A percentile compares a stretch with the other conserved stretches of the same genome.
Evolutionary conservation across 495 filamentous ascomycete species (phyloP).

Genomic region (Pseudotulostoma volvatum): DNA sequence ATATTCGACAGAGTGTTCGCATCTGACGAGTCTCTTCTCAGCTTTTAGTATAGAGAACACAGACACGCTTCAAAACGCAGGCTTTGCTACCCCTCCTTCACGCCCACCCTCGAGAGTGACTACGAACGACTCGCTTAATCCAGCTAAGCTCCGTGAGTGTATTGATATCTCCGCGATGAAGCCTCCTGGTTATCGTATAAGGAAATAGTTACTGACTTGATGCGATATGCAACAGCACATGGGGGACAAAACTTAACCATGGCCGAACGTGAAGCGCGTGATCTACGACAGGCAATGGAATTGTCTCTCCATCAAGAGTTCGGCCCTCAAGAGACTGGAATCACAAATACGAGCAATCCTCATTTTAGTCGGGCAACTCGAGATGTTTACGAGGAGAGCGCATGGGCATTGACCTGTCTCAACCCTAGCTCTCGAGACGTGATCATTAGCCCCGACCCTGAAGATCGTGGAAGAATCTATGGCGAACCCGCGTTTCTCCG

Average conservation of each 20-base stretch:
- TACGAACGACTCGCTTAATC: slow-evolving; percentile 19
- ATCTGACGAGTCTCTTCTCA: slow-evolving; percentile 9
- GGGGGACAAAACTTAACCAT: slow-evolving; percentile 27
- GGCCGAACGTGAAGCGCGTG: slow-evolving; percentile 38
- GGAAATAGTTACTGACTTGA: slow-evolving; percentile 8
- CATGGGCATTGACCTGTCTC: slow-evolving; percentile 61
- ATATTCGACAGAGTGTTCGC: not conserved
- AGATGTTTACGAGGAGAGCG: slow-evolving; percentile 48
- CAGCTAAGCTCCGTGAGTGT: no score
- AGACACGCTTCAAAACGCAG: slow-evolving; percentile 28
- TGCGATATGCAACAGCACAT: slow-evolving; percentile 15
- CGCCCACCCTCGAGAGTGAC: slow-evolving; percentile 54
- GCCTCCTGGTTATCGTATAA: no score
- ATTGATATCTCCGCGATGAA: no score
- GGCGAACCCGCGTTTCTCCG: slow-evolving; percentile 57
- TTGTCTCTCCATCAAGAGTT: slow-evolving; percentile 33
- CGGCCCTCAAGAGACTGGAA: slow-evolving; percentile 41
- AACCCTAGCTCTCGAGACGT: slow-evolving; percentile 40
- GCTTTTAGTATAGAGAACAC: slow-evolving; percentile 41
- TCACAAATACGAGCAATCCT: slow-evolving; percentile 25
- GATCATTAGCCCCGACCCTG: slow-evolving; percentile 40
- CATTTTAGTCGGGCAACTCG: slow-evolving; percentile 62
- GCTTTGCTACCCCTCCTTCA: slow-evolving; percentile 40
- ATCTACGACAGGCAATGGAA: slow-evolving; percentile 41
- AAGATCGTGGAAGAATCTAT: slow-evolving; percentile 40